phyloP scores from a whole-genome alignment of 805 yeast genomes.

The Gaillardinia entomophila region DNA sequence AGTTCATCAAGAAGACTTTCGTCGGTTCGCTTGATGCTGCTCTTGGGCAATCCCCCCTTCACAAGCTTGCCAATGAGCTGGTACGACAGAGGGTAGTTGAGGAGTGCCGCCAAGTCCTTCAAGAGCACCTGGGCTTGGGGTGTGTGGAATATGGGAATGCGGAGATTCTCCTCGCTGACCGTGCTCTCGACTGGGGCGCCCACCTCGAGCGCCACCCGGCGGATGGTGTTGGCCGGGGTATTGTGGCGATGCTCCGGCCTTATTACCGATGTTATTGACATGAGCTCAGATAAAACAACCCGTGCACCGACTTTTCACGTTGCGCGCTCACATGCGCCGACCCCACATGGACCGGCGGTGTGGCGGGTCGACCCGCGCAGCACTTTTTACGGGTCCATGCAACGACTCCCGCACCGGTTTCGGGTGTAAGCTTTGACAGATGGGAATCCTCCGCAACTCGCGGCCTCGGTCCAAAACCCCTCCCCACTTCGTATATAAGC shows the following conservation, averaged over 20 bases:
- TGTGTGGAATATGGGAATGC: neutral
- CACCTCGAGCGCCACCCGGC: neutral
- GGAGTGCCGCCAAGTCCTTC: slow-evolving; percentile 24
- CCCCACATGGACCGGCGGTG: no score
- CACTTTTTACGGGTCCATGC: no score
- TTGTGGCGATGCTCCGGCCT: neutral
- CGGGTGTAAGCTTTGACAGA: no score
- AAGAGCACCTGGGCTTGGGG: slow-evolving; percentile 17
- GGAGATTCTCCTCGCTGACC: neutral
- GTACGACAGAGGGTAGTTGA: slow-evolving; percentile 39
- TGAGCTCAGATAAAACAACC: no score
- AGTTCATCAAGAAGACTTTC: slow-evolving; percentile 18
- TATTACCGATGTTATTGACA: neutral
- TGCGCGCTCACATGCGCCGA: no score
- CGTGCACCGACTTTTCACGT: no score
- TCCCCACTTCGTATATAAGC: neutral
- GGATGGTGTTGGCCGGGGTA: neutral
- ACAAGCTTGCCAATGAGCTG: slow-evolving; percentile 28
- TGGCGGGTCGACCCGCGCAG: no score
- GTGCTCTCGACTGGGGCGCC: neutral
- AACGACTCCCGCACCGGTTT: no score
- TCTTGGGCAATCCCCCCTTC: slow-evolving; percentile 13
- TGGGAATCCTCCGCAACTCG: no score
- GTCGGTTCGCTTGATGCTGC: slow-evolving; percentile 10
- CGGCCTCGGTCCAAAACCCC: neutral